Base-by-base conservation (phyloP, 2,329 filamentous ascomycete genomes). In the Cladosporium sp. region DNA sequence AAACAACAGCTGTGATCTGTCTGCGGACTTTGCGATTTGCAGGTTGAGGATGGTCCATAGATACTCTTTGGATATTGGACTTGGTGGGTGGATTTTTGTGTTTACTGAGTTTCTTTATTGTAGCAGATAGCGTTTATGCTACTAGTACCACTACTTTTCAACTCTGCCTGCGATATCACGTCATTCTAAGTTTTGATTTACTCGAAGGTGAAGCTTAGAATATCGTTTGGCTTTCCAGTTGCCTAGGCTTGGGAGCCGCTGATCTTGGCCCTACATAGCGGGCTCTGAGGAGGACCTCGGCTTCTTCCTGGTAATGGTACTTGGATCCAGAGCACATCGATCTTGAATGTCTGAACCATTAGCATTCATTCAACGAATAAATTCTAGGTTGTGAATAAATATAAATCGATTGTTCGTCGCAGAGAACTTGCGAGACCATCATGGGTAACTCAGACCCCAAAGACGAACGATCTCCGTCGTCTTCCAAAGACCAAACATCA, bases 231-330 rank as follows among this genome's bases (percentile, higher is more conserved):
- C 23, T 54, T 30, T 54, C 13, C 16, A 32, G 10, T 30, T 56
- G 39, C 56, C 56, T 58, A 58, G 56, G 56, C 56, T 30, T n/a
- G 23, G 8, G 1, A 28, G 39, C 10, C 39, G 56, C 34, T 25
- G 56, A 58, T 58, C 56, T 58, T 58, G 30, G 34, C 56, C 25
- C 16, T 14, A 34, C 21, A 14, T 11, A 14, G 58, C 26, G 58
- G 13, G 21, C 43, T 16, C 49, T 63, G 60, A 56, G 60, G 60
- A 63, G 60, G 60, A 63, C 60, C 60, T 63, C 60, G 60, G 60
- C 60, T 34, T 43, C 43, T 57, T 57, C n/a, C 32, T 23, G 23
- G 32, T n/a, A 8, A 39, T 57, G 54, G 54, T 4, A 26, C 16
- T n/a, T 18, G 6, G 5, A 43, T 13, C 10, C 25, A n/a, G 13